Evolutionary conservation across 192 early-diverging fungal species (phyloP).

Genomic region (Cetraspora pellucida): DNA sequence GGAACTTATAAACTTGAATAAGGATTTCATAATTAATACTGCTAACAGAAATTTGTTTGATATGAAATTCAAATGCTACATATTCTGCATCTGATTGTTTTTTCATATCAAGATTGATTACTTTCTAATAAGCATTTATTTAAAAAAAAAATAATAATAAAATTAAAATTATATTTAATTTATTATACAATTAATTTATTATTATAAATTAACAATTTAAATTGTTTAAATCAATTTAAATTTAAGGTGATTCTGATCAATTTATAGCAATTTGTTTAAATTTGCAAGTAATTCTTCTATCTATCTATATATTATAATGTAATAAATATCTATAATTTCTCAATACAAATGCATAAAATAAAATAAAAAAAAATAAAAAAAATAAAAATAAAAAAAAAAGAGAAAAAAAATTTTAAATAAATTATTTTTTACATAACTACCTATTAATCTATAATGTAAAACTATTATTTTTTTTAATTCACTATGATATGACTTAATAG

Average conservation of each 20-base stretch:
- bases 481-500: conserved; percentile 10
- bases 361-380: too few species aligned
- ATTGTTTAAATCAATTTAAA: background rate
- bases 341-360: too few species aligned
- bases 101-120: background rate
- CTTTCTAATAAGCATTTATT: background rate
- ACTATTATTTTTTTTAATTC: background rate
- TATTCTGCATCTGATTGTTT: background rate
- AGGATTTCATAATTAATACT: background rate
- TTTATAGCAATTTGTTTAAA: too few species aligned
- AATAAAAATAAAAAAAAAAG: background rate
- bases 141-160: background rate
- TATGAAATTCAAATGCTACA: background rate
- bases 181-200: too few species aligned
- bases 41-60: background rate
- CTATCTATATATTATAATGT: too few species aligned
- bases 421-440: too few species aligned
- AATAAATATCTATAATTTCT: too few species aligned
- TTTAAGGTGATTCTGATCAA: too few species aligned
- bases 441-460: background rate
- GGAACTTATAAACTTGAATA: background rate
- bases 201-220: too few species aligned
- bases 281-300: too few species aligned
- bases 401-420: background rate
- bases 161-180: too few species aligned